These are phyloP conservation scores for Pythium aquatile DNA, from an alignment of 352 stramenopile genomes.

Conservation along the genomic window DNA sequence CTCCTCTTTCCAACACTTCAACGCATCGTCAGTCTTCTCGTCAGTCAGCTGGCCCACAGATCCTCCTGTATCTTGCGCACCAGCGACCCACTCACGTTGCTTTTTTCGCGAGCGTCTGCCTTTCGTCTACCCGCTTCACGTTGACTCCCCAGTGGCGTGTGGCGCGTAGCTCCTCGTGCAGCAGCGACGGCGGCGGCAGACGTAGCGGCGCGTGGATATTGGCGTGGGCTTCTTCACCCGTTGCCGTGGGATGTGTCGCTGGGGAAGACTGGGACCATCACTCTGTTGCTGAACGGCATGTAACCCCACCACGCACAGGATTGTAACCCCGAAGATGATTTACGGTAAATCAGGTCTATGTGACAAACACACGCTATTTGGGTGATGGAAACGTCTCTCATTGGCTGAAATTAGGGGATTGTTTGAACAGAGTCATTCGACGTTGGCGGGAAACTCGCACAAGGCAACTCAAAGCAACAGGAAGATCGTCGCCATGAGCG, in stretches of 20 bases:
- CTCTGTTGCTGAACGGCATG: constrained; percentile 14
- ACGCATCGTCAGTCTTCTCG: background rate
- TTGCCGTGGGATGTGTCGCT: constrained; percentile 2
- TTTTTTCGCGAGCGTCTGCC: background rate
- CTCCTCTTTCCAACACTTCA: background rate
- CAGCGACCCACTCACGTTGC: background rate
- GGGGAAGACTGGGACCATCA: constrained; percentile 19
- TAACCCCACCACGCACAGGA: constrained; percentile 11
- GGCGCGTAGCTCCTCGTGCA: background rate
- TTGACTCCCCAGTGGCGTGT: background rate
- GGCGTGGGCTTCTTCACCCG: constrained; percentile 10
- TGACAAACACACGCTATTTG: constrained; percentile 1
- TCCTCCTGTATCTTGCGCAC: background rate
- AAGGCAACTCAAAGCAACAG: background rate
- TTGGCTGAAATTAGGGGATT: constrained; percentile 22
- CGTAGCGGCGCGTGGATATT: background rate
- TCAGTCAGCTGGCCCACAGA: background rate
- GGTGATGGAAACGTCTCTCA: background rate
- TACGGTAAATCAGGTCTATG: constrained; percentile 14
- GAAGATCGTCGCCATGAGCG: constrained; percentile 12
- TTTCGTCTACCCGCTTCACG: background rate
- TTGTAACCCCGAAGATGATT: constrained; percentile 4
- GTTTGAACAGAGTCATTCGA: background rate
- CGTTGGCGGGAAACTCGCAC: constrained; percentile 6
- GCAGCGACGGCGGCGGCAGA: constrained; percentile 1